These are phyloP conservation scores for Lactarius evosmus DNA, from an alignment of 768 basidiomycete genomes.

Conservation along the genomic window DNA sequence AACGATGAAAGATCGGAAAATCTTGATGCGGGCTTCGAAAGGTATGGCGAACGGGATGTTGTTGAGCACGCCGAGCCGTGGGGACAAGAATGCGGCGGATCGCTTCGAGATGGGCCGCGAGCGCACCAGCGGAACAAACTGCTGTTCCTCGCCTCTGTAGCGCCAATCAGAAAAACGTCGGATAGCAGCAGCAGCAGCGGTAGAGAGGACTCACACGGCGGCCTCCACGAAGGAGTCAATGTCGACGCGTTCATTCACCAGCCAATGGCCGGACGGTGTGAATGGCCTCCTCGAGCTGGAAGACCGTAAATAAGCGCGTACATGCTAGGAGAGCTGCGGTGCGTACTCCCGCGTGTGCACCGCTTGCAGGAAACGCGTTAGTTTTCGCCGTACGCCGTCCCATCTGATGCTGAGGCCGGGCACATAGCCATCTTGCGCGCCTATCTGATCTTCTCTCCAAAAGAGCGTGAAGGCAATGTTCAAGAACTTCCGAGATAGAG, in stretches of 20 bases:
- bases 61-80: conserved; percentile 85
- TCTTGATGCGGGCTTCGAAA: conserved; percentile 84
- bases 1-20: conserved; percentile 80
- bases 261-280: conserved; percentile 82
- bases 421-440: conserved; percentile 40
- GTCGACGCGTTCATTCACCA: conserved; percentile 59
- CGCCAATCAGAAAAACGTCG: conserved; percentile 4
- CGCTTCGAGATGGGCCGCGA: conserved; percentile 52
- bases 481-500: conserved; percentile 73
- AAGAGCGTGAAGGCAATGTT: conserved; percentile 83
- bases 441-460: conserved; percentile 53
- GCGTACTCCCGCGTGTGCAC: conserved; percentile 88
- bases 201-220: conserved; percentile 52
- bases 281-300: conserved; percentile 80
- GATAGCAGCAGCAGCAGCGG: not conserved
- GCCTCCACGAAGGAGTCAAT: conserved; percentile 78
- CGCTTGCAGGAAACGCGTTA: conserved; percentile 73
- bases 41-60: conserved; percentile 96
- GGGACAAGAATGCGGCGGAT: conserved; percentile 71
- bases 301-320: conserved; percentile 19
- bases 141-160: conserved; percentile 62
- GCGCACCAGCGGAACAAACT: conserved; percentile 37
- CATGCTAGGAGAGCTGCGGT: not conserved
- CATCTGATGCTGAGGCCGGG: conserved; percentile 47
- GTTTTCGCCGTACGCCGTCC: conserved; percentile 69